Conservation (phyloP, 202 grass and related monocot species). For the Saccharum hybrid region DNA sequence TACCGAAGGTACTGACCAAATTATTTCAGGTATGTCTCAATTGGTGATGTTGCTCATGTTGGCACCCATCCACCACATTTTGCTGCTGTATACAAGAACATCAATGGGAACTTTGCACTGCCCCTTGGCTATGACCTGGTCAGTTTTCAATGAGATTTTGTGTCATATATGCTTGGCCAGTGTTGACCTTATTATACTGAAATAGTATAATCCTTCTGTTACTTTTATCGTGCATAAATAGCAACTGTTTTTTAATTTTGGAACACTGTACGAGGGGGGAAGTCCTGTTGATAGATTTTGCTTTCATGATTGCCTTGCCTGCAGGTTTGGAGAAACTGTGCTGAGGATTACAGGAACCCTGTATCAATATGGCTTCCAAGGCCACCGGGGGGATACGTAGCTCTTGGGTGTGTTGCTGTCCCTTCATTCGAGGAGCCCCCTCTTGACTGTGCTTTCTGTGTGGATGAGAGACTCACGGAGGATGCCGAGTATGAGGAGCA, state of each 20-base stretch:
- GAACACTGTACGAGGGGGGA: background rate
- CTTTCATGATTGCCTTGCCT: background rate
- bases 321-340: conserved; percentile 93
- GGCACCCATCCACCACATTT: conserved; percentile 72
- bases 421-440: conserved; percentile 71
- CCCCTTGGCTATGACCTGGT: conserved; percentile 96
- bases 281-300: conserved; percentile 6
- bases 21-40: conserved; percentile 80
- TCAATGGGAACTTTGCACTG: conserved; percentile 69
- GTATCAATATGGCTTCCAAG: conserved; percentile 87
- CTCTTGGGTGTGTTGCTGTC: conserved; percentile 83
- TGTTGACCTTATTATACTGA: conserved; percentile 31
- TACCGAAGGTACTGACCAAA: conserved; percentile 23
- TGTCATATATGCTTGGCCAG: conserved; percentile 16
- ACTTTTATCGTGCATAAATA: background rate
- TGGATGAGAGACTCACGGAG: conserved; percentile 58
- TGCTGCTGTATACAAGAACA: conserved; percentile 74
- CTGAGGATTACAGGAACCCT: conserved; percentile 69
- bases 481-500: conserved; percentile 82
- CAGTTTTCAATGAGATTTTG: conserved; percentile 47
- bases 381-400: conserved; percentile 71
- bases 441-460: conserved; percentile 66
- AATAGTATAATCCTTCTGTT: conserved; percentile 15
- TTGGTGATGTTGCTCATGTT: conserved; percentile 84
- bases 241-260: background rate